Percentiles rank a stretch among this genome's conserved stretches.
Conservation (phyloP, 768 basidiomycete genomes). For the Crepidotus variabilis region DNA sequence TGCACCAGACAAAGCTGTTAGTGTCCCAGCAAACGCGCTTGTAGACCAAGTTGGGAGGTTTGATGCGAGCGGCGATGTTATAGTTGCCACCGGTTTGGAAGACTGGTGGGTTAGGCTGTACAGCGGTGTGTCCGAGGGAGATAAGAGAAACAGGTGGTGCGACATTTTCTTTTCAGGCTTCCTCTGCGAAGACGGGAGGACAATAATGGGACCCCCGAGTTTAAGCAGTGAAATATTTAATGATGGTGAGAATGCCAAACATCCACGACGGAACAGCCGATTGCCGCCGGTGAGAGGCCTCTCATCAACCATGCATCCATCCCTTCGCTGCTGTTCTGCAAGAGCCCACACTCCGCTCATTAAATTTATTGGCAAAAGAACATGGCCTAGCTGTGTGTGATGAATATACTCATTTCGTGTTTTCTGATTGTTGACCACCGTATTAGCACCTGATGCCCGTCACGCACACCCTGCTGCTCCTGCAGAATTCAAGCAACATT, state of each 20-base stretch:
- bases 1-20: slow-evolving; percentile 84
- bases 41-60: slow-evolving; percentile 90
- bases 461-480: slow-evolving; percentile 69
- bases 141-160: slow-evolving; percentile 81
- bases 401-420: neutral
- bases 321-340: slow-evolving; percentile 27
- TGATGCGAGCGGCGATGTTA: slow-evolving; percentile 67
- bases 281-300: neutral
- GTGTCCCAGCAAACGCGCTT: slow-evolving; percentile 85
- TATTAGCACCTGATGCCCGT: slow-evolving; percentile 31
- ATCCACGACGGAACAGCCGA: slow-evolving; percentile 4
- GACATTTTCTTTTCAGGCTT: slow-evolving; percentile 50
- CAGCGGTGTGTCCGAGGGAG: slow-evolving; percentile 83
- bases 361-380: slow-evolving; percentile 57
- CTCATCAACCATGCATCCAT: slow-evolving; percentile 18
- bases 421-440: neutral
- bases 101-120: slow-evolving; percentile 84
- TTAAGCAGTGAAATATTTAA: slow-evolving; percentile 8
- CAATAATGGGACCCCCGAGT: neutral
- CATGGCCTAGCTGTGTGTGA: slow-evolving; percentile 41
- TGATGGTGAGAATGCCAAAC: slow-evolving; percentile 7
- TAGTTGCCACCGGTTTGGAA: slow-evolving; percentile 59
- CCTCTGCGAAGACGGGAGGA: neutral
- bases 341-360: slow-evolving; percentile 58
- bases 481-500: slow-evolving; percentile 49